Evolutionary conservation across 306 rosid species (phyloP).

Genomic region (Glycine tomentella): DNA sequence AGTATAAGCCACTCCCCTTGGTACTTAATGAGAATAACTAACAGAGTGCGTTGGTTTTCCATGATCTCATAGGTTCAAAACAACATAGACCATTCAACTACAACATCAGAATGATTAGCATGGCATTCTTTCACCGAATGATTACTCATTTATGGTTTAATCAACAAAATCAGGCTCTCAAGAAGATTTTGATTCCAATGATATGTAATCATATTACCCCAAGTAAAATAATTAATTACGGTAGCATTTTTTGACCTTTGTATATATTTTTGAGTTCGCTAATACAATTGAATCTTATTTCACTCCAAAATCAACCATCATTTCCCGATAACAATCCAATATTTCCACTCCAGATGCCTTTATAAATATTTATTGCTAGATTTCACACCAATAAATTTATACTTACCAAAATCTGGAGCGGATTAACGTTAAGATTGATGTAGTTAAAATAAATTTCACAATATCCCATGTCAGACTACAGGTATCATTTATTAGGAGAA

Average conservation of each 20-base stretch:
- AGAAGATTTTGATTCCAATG: background rate
- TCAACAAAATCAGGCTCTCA: background rate
- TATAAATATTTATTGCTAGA: background rate
- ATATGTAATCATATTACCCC: background rate
- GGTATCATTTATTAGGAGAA: too few species aligned
- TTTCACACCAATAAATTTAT: background rate
- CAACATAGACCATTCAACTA: too few species aligned
- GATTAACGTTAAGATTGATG: too few species aligned
- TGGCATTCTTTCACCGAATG: conserved; percentile 25
- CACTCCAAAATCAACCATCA: too few species aligned
- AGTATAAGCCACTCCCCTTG: background rate
- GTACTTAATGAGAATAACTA: background rate
- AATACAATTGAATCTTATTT: background rate
- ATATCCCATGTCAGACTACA: too few species aligned
- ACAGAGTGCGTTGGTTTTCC: background rate
- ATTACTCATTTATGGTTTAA: conserved; percentile 12
- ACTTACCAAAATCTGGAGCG: too few species aligned
- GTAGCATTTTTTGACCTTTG: background rate
- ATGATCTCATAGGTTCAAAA: background rate
- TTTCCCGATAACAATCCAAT: too few species aligned
- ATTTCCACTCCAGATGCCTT: too few species aligned
- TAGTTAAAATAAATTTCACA: too few species aligned
- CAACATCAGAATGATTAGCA: background rate
- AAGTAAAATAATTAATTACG: background rate
- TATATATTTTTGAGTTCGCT: background rate